Evolutionary conservation across 2,329 filamentous ascomycete genomes (phyloP).

Genomic region (Colletotrichum sidae): DNA sequence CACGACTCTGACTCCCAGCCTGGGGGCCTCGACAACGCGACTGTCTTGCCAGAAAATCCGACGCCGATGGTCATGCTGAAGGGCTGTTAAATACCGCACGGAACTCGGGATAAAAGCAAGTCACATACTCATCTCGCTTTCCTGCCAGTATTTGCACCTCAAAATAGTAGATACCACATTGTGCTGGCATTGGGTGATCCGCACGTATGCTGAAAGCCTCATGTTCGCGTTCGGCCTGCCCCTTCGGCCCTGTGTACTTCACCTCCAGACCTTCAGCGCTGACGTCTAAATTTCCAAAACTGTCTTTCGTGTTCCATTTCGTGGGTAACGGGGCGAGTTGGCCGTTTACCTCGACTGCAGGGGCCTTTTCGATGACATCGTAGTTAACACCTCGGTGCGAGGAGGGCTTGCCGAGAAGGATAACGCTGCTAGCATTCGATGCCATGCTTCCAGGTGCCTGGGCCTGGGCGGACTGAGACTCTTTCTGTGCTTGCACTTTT

Average conservation of each 20-base stretch:
- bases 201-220: constrained; percentile 87
- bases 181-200: constrained; percentile 86
- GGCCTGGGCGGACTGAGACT: constrained; percentile 55
- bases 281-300: constrained; percentile 79
- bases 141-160: constrained; percentile 71
- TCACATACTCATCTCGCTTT: constrained; percentile 66
- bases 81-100: too few species aligned
- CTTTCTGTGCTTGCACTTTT: constrained; percentile 64
- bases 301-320: constrained; percentile 85
- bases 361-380: constrained; percentile 83
- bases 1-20: constrained; percentile 77
- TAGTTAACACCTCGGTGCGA: constrained; percentile 83
- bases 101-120: not conserved
- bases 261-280: constrained; percentile 80
- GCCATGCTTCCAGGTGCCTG: constrained; percentile 61
- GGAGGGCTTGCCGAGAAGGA: constrained; percentile 66
- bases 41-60: constrained; percentile 68
- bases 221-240: constrained; percentile 65
- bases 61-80: constrained; percentile 70
- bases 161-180: constrained; percentile 95
- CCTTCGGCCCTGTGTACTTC: constrained; percentile 63
- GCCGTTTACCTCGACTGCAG: constrained; percentile 69
- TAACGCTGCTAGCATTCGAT: constrained; percentile 63
- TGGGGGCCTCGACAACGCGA: constrained; percentile 66
- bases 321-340: constrained; percentile 77